Base-by-base conservation (phyloP, 2,329 filamentous ascomycete species). In the Exserohilum turcica region DNA sequence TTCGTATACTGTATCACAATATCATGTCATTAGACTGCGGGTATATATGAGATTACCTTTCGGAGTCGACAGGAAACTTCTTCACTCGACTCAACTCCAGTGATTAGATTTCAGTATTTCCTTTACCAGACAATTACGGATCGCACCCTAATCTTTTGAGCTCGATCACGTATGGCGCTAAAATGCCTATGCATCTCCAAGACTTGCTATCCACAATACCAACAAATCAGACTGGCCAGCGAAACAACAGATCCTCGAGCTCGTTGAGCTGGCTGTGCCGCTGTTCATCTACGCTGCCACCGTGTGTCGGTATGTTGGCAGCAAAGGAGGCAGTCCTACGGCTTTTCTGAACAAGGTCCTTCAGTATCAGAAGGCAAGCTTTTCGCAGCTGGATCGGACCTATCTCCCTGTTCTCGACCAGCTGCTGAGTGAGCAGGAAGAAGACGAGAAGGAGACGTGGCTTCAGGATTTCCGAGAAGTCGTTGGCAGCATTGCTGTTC, bases 391-490 rank as follows among this genome's bases (percentile, higher is more conserved):
- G n/a, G 59, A 64, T 19, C 40, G 38, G 35, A 59, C 54, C 2
- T 66, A 67, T 36, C 49, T 63, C 16, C 57, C 54, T 43, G 48
- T 66, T 12, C 47, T 66, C 21, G 48, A 59, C 10, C 49, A 61
- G 18, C 65, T 67, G 40, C 49, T 72, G 13, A 43, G 54, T 38
- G 63, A 68, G 18, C 52, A 74, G 31, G 73, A 76, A 32, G 71
- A 62, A 28, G 54, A 56, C 2, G 59, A 65, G 10, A 59, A 53
- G 32, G 53, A 61, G 38, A n/a, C 28, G 12, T 57, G 50, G 54
- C 52, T 59, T 33, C 24, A 47, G 3, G 47, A n/a, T 15, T 63
- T 63, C 21, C 46, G 38, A 39, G 32, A 54, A 32, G 13, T 65
- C n/a, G 47, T 66, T 7, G 57, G 60, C 13, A 61, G 62, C 32